Conservation (phyloP, 2,329 filamentous ascomycete genomes). For the Fusarium ambrosium region DNA sequence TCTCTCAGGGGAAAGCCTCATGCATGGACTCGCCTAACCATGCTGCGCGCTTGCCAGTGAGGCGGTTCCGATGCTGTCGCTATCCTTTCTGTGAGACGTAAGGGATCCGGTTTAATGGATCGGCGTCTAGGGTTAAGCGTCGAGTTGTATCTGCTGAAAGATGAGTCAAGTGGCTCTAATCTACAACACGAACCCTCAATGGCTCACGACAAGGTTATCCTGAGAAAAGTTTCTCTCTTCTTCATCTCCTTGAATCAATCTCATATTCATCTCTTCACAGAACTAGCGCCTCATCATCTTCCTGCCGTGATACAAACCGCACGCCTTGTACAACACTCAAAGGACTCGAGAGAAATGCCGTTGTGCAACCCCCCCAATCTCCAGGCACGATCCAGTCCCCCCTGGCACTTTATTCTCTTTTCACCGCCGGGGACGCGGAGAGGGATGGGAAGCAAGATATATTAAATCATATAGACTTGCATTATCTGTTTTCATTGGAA, state of each 20-base stretch:
- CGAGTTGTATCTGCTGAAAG: not conserved
- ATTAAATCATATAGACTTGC: not conserved
- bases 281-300: constrained; percentile 35
- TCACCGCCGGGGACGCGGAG: constrained; percentile 30
- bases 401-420: not conserved
- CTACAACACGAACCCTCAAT: not conserved
- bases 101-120: constrained; percentile 40
- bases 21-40: constrained; percentile 44
- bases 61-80: constrained; percentile 43
- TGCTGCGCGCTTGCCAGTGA: constrained; percentile 41
- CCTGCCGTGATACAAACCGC: constrained; percentile 19
- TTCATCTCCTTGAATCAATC: not conserved
- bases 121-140: constrained; percentile 3
- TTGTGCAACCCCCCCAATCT: constrained; percentile 16
- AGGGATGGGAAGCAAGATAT: not conserved
- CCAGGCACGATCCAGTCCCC: not conserved
- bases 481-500: constrained; percentile 15
- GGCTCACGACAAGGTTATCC: not conserved
- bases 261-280: constrained; percentile 14
- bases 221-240: no score
- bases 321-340: constrained; percentile 23
- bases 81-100: constrained; percentile 40
- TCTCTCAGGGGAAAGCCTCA: constrained; percentile 11
- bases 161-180: not conserved
- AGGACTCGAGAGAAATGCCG: constrained; percentile 26